Evolutionary conservation across 768 basidiomycete species (phyloP), one percentile per base, ranked within the genome.

Genomic region (Lactarius vividus): DNA sequence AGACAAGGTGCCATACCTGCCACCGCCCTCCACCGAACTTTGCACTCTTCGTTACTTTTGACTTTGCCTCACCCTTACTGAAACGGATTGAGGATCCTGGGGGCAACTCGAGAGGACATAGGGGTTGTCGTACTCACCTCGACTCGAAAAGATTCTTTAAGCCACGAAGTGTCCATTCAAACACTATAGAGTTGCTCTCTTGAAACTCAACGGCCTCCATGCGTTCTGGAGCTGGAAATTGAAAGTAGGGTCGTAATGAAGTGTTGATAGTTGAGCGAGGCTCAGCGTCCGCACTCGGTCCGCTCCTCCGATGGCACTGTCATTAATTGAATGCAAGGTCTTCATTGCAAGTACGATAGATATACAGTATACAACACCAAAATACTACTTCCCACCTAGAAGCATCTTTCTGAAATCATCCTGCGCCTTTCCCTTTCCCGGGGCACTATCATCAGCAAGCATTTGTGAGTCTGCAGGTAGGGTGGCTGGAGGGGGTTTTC

Each of bases 401-500:
- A 96, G 74, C 88, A 96, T 88, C 72, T 88, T 92, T 64, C 94
- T 80, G 75, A 96, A 96, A 71, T 92, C 92, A 70, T 94, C 88
- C 74, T 95, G 94, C 2, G 85, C 84, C 73, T 83, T 88, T 33
- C 78, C 80, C 61, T 75, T 74, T 46, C 72, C 71, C 56, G 37
- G 66, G 67, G 44, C 23, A 54, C 63, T 29, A 16, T 54, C 57
- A 10, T 66, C 61, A 59, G 70, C 70, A n/a, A 69, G 63, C 13
- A 49, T 33, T 18, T 62, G n/a, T 33, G 72, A 62, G 2, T 71
- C 64, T 9, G 75, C 62, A 29, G 71, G 40, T 26, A 72, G 46
- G 61, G 71, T 70, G 39, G 65, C 40, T 18, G 71, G 65, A 37
- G 64, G 67, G 53, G 66, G 77, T 70, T 66, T 83, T 81, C 83